A percentile compares a stretch with the other conserved stretches of the same genome.
Evolutionary conservation across 1,284 basidiomycete genomes (phyloP).

Genomic region (Somion occarium): DNA sequence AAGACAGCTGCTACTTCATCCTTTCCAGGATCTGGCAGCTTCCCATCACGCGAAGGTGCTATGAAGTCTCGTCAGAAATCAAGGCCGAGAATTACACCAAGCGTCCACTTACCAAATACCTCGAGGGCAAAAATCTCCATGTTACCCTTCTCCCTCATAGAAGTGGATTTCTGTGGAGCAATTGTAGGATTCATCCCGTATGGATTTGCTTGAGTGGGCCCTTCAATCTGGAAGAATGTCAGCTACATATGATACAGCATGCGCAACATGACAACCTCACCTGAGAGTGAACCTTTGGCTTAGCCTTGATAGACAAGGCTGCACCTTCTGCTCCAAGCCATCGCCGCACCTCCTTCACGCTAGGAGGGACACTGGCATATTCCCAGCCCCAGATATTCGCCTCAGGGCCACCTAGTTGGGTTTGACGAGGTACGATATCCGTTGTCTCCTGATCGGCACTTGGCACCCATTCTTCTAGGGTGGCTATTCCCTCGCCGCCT

Average conservation of each 20-base stretch:
- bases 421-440: background rate
- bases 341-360: slow-evolving; percentile 39
- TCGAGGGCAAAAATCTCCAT: slow-evolving; percentile 86
- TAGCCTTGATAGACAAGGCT: no score
- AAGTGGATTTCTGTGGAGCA: slow-evolving; percentile 28
- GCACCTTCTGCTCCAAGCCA: slow-evolving; percentile 41
- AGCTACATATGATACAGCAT: no score
- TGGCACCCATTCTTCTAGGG: slow-evolving; percentile 50
- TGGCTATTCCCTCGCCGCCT: slow-evolving; percentile 47
- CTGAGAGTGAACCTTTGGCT: slow-evolving; percentile 44
- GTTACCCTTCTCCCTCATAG: slow-evolving; percentile 59
- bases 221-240: slow-evolving; percentile 53
- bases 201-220: slow-evolving; percentile 70
- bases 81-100: background rate
- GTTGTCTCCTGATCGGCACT: slow-evolving; percentile 3
- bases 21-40: slow-evolving; percentile 66
- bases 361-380: slow-evolving; percentile 66
- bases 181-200: slow-evolving; percentile 58
- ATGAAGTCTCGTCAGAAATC: background rate
- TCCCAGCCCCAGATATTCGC: slow-evolving; percentile 68
- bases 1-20: slow-evolving; percentile 75
- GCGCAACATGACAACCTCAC: slow-evolving; percentile 32
- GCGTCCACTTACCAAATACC: slow-evolving; percentile 58
- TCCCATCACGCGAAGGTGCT: slow-evolving; percentile 63
- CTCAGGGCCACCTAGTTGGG: background rate